A percentile compares a stretch with the other conserved stretches of the same genome.
Evolutionary conservation across 257 asterid genomes (phyloP).

Genomic region (Anisodus acutangulus): DNA sequence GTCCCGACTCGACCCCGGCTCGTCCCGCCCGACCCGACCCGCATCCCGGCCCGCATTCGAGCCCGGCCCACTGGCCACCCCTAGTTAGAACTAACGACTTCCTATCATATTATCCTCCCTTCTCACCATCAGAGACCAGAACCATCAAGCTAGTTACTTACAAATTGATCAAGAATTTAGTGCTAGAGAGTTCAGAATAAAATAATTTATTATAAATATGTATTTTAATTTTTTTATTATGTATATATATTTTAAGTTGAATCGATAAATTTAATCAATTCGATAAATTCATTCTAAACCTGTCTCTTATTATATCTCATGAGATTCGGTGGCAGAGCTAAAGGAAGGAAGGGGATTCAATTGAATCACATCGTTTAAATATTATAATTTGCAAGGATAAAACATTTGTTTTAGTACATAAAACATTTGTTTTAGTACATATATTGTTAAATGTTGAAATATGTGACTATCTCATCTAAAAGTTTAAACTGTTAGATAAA

Average conservation of each 20-base stretch:
- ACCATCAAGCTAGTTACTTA: not conserved
- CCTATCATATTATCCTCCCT: slow-evolving; percentile 29
- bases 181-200: not conserved
- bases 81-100: slow-evolving; percentile 38
- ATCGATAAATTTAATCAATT: not conserved
- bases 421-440: not conserved
- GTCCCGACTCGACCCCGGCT: too few relatives aligned
- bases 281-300: too few relatives aligned
- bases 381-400: not conserved
- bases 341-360: too few relatives aligned
- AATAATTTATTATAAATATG: not conserved
- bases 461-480: too few relatives aligned
- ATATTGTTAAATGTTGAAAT: not conserved
- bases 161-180: not conserved
- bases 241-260: not conserved
- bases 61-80: too few relatives aligned
- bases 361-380: not conserved
- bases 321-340: not conserved
- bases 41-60: too few relatives aligned
- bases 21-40: too few relatives aligned
- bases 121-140: not conserved
- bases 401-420: not conserved
- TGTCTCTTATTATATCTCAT: not conserved
- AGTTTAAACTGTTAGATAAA: too few relatives aligned
- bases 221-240: not conserved